Percentiles rank a stretch among this genome's conserved stretches.
Evolutionary conservation across 768 basidiomycete species (phyloP).

Genomic region (Boletus patriciae): DNA sequence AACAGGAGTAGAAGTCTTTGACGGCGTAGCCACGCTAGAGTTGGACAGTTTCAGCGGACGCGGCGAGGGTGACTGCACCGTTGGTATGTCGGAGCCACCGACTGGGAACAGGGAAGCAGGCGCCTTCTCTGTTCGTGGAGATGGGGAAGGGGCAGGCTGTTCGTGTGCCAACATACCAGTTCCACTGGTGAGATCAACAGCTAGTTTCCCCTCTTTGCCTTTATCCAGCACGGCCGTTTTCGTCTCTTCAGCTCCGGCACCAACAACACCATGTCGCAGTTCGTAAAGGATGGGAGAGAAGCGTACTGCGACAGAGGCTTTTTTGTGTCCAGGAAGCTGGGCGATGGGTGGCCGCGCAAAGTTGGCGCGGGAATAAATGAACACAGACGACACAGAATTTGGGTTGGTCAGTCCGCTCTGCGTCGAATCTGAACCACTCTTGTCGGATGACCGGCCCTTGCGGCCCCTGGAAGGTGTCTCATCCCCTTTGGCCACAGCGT

Average conservation of each 20-base stretch:
- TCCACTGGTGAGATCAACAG: constrained; percentile 59
- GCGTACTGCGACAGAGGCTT: constrained; percentile 88
- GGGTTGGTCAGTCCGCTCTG: constrained; percentile 33
- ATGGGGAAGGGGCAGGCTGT: constrained; percentile 1
- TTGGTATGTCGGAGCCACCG: constrained; percentile 8
- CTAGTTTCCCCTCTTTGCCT: constrained; percentile 58
- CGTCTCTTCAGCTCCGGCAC: constrained; percentile 39
- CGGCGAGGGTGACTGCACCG: constrained; percentile 11
- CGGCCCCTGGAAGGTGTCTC: constrained; percentile 55
- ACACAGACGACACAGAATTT: constrained; percentile 65
- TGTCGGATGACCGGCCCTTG: constrained; percentile 50
- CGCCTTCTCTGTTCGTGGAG: constrained; percentile 21
- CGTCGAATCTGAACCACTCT: constrained; percentile 27
- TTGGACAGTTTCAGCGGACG: constrained; percentile 16
- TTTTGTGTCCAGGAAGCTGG: constrained; percentile 94
- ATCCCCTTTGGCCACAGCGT: constrained; percentile 33
- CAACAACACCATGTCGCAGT: constrained; percentile 60
- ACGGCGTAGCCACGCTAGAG: constrained; percentile 15
- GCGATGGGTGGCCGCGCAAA: constrained; percentile 92
- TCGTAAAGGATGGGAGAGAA: constrained; percentile 95
- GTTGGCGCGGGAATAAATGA: constrained; percentile 94
- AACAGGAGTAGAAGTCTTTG: constrained; percentile 20
- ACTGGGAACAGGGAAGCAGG: constrained; percentile 3
- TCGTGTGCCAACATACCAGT: constrained; percentile 12
- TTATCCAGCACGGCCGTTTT: constrained; percentile 66